Conservation (phyloP, 345 rosid species). For the Eucalyptus erythrocorys region DNA sequence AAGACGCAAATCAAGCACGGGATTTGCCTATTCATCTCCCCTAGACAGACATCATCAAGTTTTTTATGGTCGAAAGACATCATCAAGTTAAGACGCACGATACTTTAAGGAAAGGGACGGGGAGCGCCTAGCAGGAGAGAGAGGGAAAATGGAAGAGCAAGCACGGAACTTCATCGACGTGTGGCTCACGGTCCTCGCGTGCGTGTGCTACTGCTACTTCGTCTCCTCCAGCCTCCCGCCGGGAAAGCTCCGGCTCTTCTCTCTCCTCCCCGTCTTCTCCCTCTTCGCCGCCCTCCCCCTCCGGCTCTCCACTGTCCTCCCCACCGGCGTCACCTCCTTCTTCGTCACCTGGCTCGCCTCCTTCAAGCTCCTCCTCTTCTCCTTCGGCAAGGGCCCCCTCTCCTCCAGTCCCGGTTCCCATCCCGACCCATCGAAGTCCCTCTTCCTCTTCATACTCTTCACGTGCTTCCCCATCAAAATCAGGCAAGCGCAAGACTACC, state of each 20-base stretch:
- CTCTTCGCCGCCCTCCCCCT: slow-evolving; percentile 27
- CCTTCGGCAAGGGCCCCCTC: slow-evolving; percentile 28
- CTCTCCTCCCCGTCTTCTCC: slow-evolving; percentile 22
- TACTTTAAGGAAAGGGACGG: not conserved
- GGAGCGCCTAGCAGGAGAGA: not conserved
- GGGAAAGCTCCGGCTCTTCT: slow-evolving; percentile 13
- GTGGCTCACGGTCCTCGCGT: slow-evolving; percentile 7
- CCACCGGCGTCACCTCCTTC: slow-evolving; percentile 9
- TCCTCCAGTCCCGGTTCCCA: not conserved
- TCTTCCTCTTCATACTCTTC: slow-evolving; percentile 10
- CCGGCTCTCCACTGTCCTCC: slow-evolving; percentile 3
- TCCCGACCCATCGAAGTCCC: not conserved
- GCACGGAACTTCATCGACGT: slow-evolving; percentile 3
- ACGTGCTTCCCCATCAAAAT: slow-evolving; percentile 21
- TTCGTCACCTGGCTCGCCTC: slow-evolving; percentile 24
- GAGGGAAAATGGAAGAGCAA: not conserved
- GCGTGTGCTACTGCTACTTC: slow-evolving; percentile 11
- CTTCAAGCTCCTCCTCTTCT: slow-evolving; percentile 38
- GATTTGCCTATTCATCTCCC: not conserved
- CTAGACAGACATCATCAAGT: not conserved
- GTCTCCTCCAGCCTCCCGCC: slow-evolving; percentile 12
- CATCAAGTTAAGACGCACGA: not conserved
- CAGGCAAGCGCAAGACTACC: not conserved
- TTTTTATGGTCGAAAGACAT: not conserved
- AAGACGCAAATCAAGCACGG: not conserved